Evolutionary conservation across 164 flowering plant genomes (phyloP).

Genomic region (Amborella trichopoda): DNA sequence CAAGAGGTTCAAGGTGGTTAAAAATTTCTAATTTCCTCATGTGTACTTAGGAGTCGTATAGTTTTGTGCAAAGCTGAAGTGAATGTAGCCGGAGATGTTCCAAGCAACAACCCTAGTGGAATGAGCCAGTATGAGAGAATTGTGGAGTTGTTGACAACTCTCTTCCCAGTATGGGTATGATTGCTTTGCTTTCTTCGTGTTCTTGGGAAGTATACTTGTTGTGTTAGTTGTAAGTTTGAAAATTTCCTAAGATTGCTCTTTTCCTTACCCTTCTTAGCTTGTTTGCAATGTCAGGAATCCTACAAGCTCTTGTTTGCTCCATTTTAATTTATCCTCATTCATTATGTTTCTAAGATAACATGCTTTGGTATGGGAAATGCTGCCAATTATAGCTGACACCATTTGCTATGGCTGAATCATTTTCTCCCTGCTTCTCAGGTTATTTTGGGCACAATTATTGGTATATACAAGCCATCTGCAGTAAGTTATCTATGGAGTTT

Average conservation of each 20-base stretch:
- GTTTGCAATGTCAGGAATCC: no score
- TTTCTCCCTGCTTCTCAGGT: conserved; percentile 37
- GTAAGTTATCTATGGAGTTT: conserved; percentile 22
- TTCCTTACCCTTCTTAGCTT: neutral
- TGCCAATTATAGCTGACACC: no score
- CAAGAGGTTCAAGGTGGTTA: no score
- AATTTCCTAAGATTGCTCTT: no score
- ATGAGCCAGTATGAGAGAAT: conserved; percentile 61
- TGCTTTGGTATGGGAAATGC: no score
- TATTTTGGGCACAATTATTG: conserved; percentile 73
- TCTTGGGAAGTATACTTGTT: neutral
- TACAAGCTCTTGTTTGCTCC: no score
- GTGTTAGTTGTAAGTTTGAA: no score
- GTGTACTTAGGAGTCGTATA: conserved; percentile 31
- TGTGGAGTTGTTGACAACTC: conserved; percentile 82
- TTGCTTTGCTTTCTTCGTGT: neutral
- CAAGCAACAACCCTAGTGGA: conserved; percentile 32
- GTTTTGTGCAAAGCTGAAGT: conserved; percentile 58
- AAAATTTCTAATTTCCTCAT: no score
- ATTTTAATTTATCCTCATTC: no score
- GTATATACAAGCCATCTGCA: conserved; percentile 86
- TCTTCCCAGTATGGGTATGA: conserved; percentile 94
- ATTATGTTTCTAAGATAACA: no score
- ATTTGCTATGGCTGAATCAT: neutral
- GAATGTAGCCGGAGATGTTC: conserved; percentile 55